Evolutionary conservation across 768 basidiomycete species (phyloP).

Genomic region (Pleurotus ostreatus): DNA sequence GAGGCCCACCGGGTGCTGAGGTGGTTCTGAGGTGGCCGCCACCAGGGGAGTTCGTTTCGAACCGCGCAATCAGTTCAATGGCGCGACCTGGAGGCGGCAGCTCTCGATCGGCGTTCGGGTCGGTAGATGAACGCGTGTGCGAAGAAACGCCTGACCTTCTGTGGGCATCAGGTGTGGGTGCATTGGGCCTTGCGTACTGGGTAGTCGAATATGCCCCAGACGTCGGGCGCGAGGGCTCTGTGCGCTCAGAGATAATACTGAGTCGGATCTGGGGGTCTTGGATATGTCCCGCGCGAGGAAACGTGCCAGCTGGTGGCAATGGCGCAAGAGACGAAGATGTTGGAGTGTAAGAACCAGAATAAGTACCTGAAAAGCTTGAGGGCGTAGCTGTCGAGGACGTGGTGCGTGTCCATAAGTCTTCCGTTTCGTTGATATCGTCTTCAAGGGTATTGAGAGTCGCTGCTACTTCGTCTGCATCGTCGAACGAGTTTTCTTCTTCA

Average conservation of each 20-base stretch:
- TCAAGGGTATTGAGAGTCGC: slow-evolving; percentile 64
- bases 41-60: slow-evolving; percentile 47
- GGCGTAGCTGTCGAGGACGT: slow-evolving; percentile 25
- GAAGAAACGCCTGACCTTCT: slow-evolving; percentile 42
- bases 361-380: slow-evolving; percentile 34
- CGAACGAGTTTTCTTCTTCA: slow-evolving; percentile 52
- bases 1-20: slow-evolving; percentile 42
- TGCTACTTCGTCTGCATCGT: slow-evolving; percentile 79
- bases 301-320: slow-evolving; percentile 39
- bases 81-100: slow-evolving; percentile 52
- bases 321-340: slow-evolving; percentile 26
- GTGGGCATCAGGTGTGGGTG: slow-evolving; percentile 39
- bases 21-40: slow-evolving; percentile 49
- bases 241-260: slow-evolving; percentile 76
- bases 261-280: slow-evolving; percentile 42
- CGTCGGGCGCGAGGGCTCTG: slow-evolving; percentile 64
- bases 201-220: slow-evolving; percentile 35
- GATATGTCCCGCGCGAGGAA: slow-evolving; percentile 29
- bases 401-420: slow-evolving; percentile 65
- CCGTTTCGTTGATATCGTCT: slow-evolving; percentile 60
- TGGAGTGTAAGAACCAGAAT: slow-evolving; percentile 34
- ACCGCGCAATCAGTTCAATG: slow-evolving; percentile 71
- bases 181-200: slow-evolving; percentile 29
- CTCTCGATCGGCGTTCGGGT: slow-evolving; percentile 43
- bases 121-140: slow-evolving; percentile 58